These are phyloP conservation scores for Xylariaceae sp. DNA, from an alignment of 2,329 filamentous ascomycete species.

Conservation along the genomic window DNA sequence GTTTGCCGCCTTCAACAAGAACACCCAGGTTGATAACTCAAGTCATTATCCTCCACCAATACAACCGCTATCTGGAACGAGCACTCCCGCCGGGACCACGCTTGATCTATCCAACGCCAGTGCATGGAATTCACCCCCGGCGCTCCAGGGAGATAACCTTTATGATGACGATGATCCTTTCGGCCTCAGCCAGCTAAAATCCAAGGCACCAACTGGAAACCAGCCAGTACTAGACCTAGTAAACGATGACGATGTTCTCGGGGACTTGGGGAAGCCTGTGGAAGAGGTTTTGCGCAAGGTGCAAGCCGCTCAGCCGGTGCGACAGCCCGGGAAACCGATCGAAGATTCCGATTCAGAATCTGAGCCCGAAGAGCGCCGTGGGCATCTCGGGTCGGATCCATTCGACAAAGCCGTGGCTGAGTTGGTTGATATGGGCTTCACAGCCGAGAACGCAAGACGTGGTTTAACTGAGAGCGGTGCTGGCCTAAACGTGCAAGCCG, in stretches of 20 bases:
- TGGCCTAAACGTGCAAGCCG: slow-evolving; percentile 76
- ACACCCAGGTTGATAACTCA: slow-evolving; percentile 63
- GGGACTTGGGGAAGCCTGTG: slow-evolving; percentile 60
- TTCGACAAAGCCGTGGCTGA: slow-evolving; percentile 81
- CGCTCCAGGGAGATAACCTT: slow-evolving; percentile 37
- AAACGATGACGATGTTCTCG: slow-evolving; percentile 64
- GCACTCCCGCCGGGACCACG: slow-evolving; percentile 43
- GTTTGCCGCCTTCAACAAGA: slow-evolving; percentile 63
- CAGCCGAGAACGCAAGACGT: slow-evolving; percentile 73
- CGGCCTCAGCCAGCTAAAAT: slow-evolving; percentile 64
- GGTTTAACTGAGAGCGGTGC: slow-evolving; percentile 77
- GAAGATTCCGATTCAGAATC: slow-evolving; percentile 48
- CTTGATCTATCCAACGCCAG: slow-evolving; percentile 52
- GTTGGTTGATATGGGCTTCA: slow-evolving; percentile 91
- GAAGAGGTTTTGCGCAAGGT: slow-evolving; percentile 56
- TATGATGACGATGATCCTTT: slow-evolving; percentile 77
- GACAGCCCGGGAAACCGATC: slow-evolving; percentile 54
- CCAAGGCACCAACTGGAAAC: slow-evolving; percentile 33
- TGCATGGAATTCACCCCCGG: slow-evolving; percentile 46
- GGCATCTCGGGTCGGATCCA: slow-evolving; percentile 46
- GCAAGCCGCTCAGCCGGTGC: slow-evolving; percentile 37
- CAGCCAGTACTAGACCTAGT: slow-evolving; percentile 25
- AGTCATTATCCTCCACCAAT: slow-evolving; percentile 60
- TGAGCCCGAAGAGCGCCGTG: slow-evolving; percentile 34
- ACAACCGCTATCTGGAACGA: slow-evolving; percentile 37